Percentiles rank a stretch among this genome's conserved stretches.
phyloP scores from a whole-genome alignment of 2,329 filamentous ascomycete species.

The Verticillium nonalfalfae region DNA sequence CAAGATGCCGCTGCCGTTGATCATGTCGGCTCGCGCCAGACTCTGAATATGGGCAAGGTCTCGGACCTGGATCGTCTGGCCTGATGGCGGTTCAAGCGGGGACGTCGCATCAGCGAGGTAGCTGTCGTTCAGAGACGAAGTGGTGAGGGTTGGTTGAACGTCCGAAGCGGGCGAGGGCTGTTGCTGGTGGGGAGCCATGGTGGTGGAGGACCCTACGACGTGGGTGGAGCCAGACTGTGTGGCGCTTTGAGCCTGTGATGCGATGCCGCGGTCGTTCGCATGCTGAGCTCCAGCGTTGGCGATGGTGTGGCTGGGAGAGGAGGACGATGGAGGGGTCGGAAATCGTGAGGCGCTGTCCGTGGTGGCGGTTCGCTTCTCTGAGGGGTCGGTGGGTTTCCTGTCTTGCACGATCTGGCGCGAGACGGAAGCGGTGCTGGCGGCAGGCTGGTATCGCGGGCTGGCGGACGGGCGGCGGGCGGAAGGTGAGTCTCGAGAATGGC shows the following conservation, averaged over 20 bases:
- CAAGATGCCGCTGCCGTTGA: conserved; percentile 44
- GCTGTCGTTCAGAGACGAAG: conserved; percentile 11
- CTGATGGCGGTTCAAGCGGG: conserved; percentile 20
- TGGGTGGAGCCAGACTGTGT: conserved; percentile 6
- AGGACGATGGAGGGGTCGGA: conserved; percentile 49
- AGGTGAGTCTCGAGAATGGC: conserved; percentile 19
- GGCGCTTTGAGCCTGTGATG: conserved; percentile 25
- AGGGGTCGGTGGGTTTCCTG: conserved; percentile 6
- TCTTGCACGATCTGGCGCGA: conserved; percentile 5
- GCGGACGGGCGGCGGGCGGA: conserved; percentile 18
- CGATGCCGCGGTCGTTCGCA: conserved; percentile 37
- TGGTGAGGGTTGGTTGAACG: conserved; percentile 15
- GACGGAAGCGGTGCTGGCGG: conserved; percentile 5
- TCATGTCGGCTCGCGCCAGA: conserved; percentile 72
- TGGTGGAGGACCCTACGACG: conserved; percentile 11
- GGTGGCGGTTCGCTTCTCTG: conserved; percentile 17
- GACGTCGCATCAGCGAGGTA: conserved; percentile 18
- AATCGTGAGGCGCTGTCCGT: conserved; percentile 39
- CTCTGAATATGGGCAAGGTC: conserved; percentile 88
- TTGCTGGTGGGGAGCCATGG: conserved; percentile 14
- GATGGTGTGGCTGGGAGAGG: conserved; percentile 36
- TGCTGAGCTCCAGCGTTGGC: conserved; percentile 30
- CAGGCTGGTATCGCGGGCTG: conserved; percentile 20
- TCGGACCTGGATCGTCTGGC: conserved; percentile 66
- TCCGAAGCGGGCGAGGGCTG: conserved; percentile 30